Conservation (phyloP, 345 rosid species). For the Excoecaria agallocha region DNA sequence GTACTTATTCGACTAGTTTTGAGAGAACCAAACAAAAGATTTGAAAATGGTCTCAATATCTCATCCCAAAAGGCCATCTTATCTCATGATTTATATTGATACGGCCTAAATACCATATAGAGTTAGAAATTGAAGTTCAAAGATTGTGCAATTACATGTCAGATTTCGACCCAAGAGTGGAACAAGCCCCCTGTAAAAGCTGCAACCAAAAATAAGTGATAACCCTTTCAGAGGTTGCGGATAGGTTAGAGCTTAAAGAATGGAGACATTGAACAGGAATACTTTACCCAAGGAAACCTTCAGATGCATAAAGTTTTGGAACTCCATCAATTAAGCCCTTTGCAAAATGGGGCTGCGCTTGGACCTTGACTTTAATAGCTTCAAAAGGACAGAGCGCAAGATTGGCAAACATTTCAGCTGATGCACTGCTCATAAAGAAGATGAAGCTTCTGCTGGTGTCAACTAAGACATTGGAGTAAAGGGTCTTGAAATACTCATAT, state of each 20-base stretch:
- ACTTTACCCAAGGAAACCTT: conserved; percentile 53
- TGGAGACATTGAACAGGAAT: not conserved
- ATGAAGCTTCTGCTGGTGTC: conserved; percentile 43
- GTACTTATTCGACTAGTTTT: not conserved
- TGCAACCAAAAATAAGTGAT: conserved; percentile 29
- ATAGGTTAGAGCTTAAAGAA: not conserved
- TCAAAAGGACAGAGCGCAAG: conserved; percentile 62
- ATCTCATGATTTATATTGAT: not conserved
- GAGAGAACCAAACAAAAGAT: conserved; percentile 2
- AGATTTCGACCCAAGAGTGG: conserved; percentile 50
- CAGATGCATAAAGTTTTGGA: conserved; percentile 48
- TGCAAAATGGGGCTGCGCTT: conserved; percentile 57
- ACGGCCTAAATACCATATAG: not conserved
- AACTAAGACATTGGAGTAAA: conserved; percentile 44
- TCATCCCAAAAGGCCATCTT: not conserved
- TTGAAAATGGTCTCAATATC: not conserved
- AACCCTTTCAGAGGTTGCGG: not conserved
- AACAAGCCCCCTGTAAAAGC: conserved; percentile 47
- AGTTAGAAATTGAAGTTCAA: not conserved
- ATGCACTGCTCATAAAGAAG: conserved; percentile 63
- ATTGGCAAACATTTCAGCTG: conserved; percentile 61
- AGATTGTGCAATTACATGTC: conserved; percentile 39
- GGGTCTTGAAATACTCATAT: conserved; percentile 55
- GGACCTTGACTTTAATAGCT: conserved; percentile 58
- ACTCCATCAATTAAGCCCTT: conserved; percentile 60